A percentile compares a stretch with the other conserved stretches of the same genome.
These are phyloP conservation scores for Aspergillus avenaceus DNA, from an alignment of 495 filamentous ascomycete species.

Conservation along the genomic window DNA sequence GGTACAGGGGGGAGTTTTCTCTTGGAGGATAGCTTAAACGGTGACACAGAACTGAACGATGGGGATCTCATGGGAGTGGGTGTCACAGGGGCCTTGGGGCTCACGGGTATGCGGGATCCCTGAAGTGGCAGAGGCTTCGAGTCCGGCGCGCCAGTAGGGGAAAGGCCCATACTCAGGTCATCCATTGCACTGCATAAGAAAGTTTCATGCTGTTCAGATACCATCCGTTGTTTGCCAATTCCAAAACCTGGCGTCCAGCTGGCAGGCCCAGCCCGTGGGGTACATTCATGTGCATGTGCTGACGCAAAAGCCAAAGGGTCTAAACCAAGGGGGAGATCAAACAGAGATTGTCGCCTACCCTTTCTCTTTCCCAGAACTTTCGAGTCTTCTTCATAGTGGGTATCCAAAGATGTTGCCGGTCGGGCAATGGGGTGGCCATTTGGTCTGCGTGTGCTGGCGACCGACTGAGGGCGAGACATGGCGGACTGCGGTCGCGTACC, in stretches of 20 bases:
- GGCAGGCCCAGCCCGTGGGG: background rate
- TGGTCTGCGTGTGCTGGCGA: constrained; percentile 35
- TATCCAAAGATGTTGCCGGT: constrained; percentile 59
- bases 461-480: constrained; percentile 43
- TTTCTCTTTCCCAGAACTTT: constrained; percentile 56
- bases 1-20: constrained; percentile 17
- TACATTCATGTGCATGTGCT: constrained; percentile 10
- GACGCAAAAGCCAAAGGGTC: constrained; percentile 23
- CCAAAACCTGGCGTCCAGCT: constrained; percentile 1
- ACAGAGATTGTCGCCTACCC: constrained; percentile 54
- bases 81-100: constrained; percentile 15
- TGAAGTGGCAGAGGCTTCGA: constrained; percentile 5
- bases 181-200: constrained; percentile 9
- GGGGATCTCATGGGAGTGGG: constrained; percentile 21
- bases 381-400: constrained; percentile 45
- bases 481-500: constrained; percentile 46
- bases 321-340: constrained; percentile 23
- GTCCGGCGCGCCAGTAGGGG: background rate
- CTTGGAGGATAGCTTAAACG: constrained; percentile 19
- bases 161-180: constrained; percentile 8
- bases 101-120: constrained; percentile 9
- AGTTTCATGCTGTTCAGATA: constrained; percentile 1
- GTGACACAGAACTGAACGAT: constrained; percentile 15
- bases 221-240: constrained; percentile 6
- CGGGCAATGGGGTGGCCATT: constrained; percentile 44